Conservation (phyloP, 2,329 filamentous ascomycete genomes). For the Exophiala lecanii-corni region DNA sequence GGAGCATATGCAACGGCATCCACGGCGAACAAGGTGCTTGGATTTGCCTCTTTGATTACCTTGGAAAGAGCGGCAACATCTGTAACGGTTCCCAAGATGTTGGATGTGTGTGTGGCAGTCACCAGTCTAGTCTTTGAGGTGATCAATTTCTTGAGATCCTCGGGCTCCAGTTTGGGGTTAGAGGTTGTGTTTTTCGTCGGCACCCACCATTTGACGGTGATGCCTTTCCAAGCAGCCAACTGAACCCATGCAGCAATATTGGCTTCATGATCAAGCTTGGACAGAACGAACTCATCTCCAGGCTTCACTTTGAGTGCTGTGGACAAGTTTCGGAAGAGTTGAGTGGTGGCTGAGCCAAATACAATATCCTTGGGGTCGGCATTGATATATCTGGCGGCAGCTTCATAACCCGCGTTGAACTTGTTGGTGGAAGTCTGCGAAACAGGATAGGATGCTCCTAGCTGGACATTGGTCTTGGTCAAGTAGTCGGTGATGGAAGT, state of each 20-base stretch:
- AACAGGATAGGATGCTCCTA: conserved; percentile 65
- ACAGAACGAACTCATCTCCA: conserved; percentile 66
- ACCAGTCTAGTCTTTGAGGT: conserved; percentile 64
- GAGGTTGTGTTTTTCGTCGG: conserved; percentile 50
- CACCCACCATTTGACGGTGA: conserved; percentile 67
- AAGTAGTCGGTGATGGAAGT: conserved; percentile 64
- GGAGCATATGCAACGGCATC: conserved; percentile 75
- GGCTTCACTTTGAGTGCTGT: conserved; percentile 49
- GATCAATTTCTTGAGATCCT: conserved; percentile 56
- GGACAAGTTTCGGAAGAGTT: conserved; percentile 68
- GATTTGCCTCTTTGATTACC: conserved; percentile 38
- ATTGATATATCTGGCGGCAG: conserved; percentile 68
- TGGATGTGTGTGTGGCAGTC: conserved; percentile 66
- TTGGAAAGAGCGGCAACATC: conserved; percentile 34
- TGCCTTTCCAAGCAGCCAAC: conserved; percentile 56
- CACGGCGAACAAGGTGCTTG: conserved; percentile 61
- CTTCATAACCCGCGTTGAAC: conserved; percentile 57
- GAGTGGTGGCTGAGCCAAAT: conserved; percentile 69
- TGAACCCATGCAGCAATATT: conserved; percentile 71
- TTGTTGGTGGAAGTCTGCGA: conserved; percentile 56
- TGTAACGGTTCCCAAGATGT: conserved; percentile 68
- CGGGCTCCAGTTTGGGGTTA: conserved; percentile 55
- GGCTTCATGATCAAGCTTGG: conserved; percentile 70
- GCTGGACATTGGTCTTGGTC: conserved; percentile 65
- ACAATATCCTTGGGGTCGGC: conserved; percentile 63